phyloP scores from a whole-genome alignment of 2,329 filamentous ascomycete genomes.

The Calonectria montana region DNA sequence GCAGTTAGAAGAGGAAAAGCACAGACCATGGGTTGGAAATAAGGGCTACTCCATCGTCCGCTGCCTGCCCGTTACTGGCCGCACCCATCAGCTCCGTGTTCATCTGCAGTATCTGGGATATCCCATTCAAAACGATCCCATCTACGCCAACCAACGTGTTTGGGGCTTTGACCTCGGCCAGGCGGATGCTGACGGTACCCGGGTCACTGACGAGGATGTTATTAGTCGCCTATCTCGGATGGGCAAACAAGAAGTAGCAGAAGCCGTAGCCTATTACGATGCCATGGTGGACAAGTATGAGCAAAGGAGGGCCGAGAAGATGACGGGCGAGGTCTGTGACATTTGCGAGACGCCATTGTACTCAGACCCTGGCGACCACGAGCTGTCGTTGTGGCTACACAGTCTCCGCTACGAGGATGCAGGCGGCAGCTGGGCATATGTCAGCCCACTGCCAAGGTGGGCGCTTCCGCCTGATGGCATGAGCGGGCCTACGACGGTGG shows the following conservation, averaged over 20 bases:
- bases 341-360: conserved; percentile 90
- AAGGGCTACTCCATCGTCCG: conserved; percentile 94
- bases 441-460: conserved; percentile 87
- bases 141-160: conserved; percentile 94
- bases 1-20: conserved; percentile 34
- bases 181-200: conserved; percentile 71
- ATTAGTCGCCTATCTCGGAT: conserved; percentile 87
- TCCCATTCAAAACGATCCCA: conserved; percentile 96
- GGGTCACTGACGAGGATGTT: conserved; percentile 87
- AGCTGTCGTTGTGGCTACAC: conserved; percentile 94
- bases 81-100: conserved; percentile 94
- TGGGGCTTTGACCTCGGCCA: conserved; percentile 85
- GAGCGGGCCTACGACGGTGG: conserved; percentile 77
- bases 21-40: conserved; percentile 61
- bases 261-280: conserved; percentile 92
- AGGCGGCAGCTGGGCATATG: conserved; percentile 86
- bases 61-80: conserved; percentile 90
- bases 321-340: conserved; percentile 86
- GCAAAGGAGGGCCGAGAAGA: conserved; percentile 90
- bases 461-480: conserved; percentile 81
- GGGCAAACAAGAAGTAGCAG: conserved; percentile 93
- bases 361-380: conserved; percentile 89
- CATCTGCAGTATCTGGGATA: conserved; percentile 95
- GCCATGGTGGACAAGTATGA: conserved; percentile 93
- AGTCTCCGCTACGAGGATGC: conserved; percentile 89